Conservation (phyloP, 495 filamentous ascomycete genomes). For the Penicillium samsonianum region DNA sequence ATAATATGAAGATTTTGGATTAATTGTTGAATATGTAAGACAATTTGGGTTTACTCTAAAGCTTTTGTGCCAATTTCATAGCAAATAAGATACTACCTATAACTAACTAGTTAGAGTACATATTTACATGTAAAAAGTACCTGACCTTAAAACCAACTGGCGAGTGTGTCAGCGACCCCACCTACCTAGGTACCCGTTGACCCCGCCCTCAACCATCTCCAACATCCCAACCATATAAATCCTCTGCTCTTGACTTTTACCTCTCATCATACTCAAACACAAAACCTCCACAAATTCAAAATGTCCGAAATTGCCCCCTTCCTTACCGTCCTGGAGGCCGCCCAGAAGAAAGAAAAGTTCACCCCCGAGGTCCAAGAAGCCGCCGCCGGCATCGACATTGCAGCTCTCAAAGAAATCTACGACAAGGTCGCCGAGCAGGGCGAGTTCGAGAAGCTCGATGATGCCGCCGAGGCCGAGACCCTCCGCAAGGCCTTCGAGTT, state of each 20-base stretch:
- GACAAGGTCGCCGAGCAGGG: constrained; percentile 23
- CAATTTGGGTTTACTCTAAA: neutral
- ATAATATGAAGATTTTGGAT: neutral
- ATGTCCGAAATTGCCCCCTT: constrained; percentile 40
- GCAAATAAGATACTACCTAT: too few relatives aligned
- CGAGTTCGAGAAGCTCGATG: constrained; percentile 20
- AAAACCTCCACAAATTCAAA: constrained; percentile 17
- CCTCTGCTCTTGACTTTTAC: neutral
- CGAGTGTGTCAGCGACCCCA: constrained; percentile 26
- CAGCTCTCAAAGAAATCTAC: constrained; percentile 30
- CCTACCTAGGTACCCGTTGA: constrained; percentile 9
- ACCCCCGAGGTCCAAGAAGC: constrained; percentile 35
- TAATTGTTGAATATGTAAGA: neutral
- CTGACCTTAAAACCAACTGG: constrained; percentile 19
- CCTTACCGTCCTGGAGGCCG: constrained; percentile 34
- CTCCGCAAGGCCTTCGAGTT: constrained; percentile 38
- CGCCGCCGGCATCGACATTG: constrained; percentile 32
- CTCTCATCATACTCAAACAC: neutral
- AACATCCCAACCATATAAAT: constrained; percentile 21
- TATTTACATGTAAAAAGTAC: too few relatives aligned
- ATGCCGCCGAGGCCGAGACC: constrained; percentile 22
- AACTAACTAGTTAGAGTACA: too few relatives aligned
- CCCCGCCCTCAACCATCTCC: constrained; percentile 24
- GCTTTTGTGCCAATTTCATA: neutral
- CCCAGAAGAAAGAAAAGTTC: constrained; percentile 37